A percentile compares a stretch with the other conserved stretches of the same genome.
These are phyloP conservation scores for Malbranchea cinnamomea DNA, from an alignment of 2,329 filamentous ascomycete genomes.

Conservation along the genomic window DNA sequence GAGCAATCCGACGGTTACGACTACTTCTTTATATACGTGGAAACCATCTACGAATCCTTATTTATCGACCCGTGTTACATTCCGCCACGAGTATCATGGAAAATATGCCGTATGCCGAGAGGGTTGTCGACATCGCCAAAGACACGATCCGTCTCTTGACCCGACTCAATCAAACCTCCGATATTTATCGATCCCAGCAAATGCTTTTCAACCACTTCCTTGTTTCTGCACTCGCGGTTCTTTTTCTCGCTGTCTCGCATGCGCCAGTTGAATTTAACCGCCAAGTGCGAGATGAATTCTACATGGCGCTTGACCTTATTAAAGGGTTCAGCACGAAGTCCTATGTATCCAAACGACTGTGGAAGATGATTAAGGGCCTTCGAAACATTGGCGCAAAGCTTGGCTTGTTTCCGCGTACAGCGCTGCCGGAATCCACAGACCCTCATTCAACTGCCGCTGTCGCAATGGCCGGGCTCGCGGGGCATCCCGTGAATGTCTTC, in stretches of 20 bases:
- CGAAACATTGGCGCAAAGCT: conserved; percentile 48
- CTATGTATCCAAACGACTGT: conserved; percentile 46
- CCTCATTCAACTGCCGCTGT: conserved; percentile 47
- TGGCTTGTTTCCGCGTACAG: conserved; percentile 33
- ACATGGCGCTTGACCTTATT: conserved; percentile 50
- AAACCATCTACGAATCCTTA: conserved; percentile 80
- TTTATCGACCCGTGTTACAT: conserved; percentile 77
- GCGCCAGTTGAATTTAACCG: conserved; percentile 46
- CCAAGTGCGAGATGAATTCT: conserved; percentile 50
- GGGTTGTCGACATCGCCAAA: conserved; percentile 49
- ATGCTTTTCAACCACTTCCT: conserved; percentile 54
- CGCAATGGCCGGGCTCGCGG: conserved; percentile 50
- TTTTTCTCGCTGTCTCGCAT: conserved; percentile 51
- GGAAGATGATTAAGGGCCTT: conserved; percentile 49
- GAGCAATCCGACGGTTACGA: conserved; percentile 57
- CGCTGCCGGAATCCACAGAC: conserved; percentile 32
- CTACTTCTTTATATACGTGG: conserved; percentile 74
- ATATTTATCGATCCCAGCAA: conserved; percentile 50
- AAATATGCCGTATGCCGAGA: conserved; percentile 58
- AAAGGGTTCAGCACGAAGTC: conserved; percentile 47
- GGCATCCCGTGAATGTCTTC: conserved; percentile 44
- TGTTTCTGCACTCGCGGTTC: conserved; percentile 46
- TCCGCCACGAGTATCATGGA: conserved; percentile 69
- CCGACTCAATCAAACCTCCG: conserved; percentile 44
- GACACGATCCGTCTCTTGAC: conserved; percentile 49